These are phyloP conservation scores for Nephelium lappaceum DNA, from an alignment of 345 rosid species.

Conservation along the genomic window DNA sequence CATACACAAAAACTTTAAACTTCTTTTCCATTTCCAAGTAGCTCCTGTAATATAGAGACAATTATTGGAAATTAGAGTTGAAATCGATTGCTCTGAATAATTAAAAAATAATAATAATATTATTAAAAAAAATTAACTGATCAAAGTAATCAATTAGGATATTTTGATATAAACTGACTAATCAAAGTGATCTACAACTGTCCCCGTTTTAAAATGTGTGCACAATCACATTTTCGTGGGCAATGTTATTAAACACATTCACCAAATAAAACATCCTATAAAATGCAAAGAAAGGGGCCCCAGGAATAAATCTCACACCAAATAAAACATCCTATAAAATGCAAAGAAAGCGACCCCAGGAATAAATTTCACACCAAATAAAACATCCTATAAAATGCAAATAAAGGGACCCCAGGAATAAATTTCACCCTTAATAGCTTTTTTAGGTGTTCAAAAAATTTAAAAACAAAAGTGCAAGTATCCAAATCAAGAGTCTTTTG, in stretches of 20 bases:
- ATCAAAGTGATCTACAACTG: neutral
- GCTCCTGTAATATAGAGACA: constrained; percentile 48
- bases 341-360: too few relatives aligned
- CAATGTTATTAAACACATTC: neutral
- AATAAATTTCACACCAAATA: too few relatives aligned
- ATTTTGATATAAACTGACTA: neutral
- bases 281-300: neutral
- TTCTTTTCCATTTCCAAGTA: constrained; percentile 87
- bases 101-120: too few relatives aligned
- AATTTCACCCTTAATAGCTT: too few relatives aligned
- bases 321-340: neutral
- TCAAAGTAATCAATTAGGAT: too few relatives aligned
- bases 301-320: too few relatives aligned
- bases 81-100: too few relatives aligned
- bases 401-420: neutral
- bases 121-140: too few relatives aligned
- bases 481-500: too few relatives aligned
- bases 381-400: neutral
- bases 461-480: too few relatives aligned
- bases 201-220: neutral
- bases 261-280: neutral
- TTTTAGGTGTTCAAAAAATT: too few relatives aligned
- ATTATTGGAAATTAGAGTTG: too few relatives aligned
- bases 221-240: neutral
- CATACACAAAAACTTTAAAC: constrained; percentile 73